phyloP scores from a whole-genome alignment of 495 filamentous ascomycete species.

The Hypoxylon intermedium region DNA sequence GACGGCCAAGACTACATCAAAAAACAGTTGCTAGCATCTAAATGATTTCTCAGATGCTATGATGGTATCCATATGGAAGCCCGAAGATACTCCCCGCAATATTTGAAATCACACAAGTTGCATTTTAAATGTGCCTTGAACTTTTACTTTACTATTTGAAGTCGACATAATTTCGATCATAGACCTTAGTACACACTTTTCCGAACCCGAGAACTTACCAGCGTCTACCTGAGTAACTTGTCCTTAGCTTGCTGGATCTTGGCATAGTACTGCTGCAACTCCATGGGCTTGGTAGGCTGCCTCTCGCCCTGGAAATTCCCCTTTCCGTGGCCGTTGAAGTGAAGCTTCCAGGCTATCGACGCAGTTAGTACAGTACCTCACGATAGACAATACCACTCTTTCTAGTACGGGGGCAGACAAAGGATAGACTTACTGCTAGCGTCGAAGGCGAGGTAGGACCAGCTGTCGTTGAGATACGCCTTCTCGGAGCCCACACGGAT shows the following conservation, averaged over 20 bases:
- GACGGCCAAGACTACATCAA: too few relatives aligned
- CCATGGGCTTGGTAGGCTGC: conserved; percentile 22
- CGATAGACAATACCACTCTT: neutral
- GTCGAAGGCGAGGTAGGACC: conserved; percentile 49
- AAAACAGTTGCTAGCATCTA: too few relatives aligned
- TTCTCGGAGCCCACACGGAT: conserved; percentile 43
- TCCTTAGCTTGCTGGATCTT: conserved; percentile 27
- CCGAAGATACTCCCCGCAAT: too few relatives aligned
- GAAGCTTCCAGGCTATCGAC: conserved; percentile 36
- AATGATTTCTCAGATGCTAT: too few relatives aligned
- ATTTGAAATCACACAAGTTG: too few relatives aligned
- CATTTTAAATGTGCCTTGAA: too few relatives aligned
- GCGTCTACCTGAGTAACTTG: conserved; percentile 3
- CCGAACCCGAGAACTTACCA: too few relatives aligned
- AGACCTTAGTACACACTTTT: too few relatives aligned
- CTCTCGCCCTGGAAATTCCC: conserved; percentile 27
- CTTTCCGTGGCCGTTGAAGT: conserved; percentile 33
- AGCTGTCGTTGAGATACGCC: conserved; percentile 49
- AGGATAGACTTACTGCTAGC: conserved; percentile 41
- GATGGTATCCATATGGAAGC: too few relatives aligned
- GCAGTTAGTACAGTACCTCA: conserved; percentile 8
- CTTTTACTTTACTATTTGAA: too few relatives aligned
- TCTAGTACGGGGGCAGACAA: too few relatives aligned
- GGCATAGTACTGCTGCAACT: conserved; percentile 37
- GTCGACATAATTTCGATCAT: too few relatives aligned